Evolutionary conservation across 2,329 filamentous ascomycete species (phyloP).

Genomic region (Colletotrichum orchidophilum): DNA sequence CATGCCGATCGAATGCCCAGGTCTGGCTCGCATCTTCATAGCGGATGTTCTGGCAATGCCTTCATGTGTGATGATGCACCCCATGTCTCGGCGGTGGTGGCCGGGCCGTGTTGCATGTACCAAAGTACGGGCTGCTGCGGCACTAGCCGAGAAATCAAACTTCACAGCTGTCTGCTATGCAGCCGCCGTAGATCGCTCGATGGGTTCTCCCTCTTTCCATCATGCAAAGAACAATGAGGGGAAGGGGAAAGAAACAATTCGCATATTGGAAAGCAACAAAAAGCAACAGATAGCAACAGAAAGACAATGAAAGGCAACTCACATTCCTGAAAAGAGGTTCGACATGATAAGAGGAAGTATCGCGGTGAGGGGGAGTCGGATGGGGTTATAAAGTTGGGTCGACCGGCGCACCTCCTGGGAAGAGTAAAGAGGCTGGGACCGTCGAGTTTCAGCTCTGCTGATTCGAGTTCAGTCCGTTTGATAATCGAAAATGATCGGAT

Average conservation of each 20-base stretch:
- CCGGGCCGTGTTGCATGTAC: slow-evolving; percentile 23
- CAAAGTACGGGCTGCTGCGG: slow-evolving; percentile 21
- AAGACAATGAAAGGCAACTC: slow-evolving; percentile 48
- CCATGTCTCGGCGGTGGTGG: slow-evolving; percentile 26
- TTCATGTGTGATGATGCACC: slow-evolving; percentile 23
- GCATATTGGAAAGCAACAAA: slow-evolving; percentile 17
- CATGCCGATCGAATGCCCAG: background rate
- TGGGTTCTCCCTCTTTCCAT: background rate
- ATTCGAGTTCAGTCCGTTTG: slow-evolving; percentile 29
- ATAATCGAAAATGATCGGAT: slow-evolving; percentile 28
- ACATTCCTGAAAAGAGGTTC: slow-evolving; percentile 71
- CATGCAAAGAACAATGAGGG: background rate
- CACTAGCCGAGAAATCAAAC: slow-evolving; percentile 29
- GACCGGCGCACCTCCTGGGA: slow-evolving; percentile 21
- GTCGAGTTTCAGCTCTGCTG: slow-evolving; percentile 24
- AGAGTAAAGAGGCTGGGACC: slow-evolving; percentile 21
- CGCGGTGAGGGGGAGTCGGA: slow-evolving; percentile 37
- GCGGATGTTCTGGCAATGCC: background rate
- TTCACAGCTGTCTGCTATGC: slow-evolving; percentile 32
- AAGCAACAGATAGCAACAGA: no score
- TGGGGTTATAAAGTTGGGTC: slow-evolving; percentile 28
- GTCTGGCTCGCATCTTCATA: background rate
- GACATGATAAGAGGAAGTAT: slow-evolving; percentile 55
- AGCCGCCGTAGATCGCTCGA: background rate
- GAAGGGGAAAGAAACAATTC: background rate